Evolutionary conservation across 805 yeast species (phyloP).

Genomic region (Teunomyces pallodes): DNA sequence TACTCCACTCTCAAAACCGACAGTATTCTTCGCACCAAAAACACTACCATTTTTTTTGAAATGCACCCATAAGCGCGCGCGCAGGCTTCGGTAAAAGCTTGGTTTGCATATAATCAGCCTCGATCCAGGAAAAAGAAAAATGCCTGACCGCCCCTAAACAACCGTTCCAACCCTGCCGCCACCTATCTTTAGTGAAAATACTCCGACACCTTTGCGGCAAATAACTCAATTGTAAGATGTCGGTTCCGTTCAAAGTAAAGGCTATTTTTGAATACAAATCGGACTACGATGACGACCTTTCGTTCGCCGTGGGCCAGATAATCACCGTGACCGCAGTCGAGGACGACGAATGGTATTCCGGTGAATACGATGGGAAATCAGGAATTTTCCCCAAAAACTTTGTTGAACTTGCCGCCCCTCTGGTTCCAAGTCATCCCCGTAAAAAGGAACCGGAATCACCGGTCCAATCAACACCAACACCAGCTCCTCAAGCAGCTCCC

Average conservation of each 20-base stretch:
- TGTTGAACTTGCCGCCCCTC: conserved; percentile 45
- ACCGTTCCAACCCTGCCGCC: no score
- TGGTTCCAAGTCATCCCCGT: conserved; percentile 9
- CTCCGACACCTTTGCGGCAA: no score
- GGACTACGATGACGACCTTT: conserved; percentile 77
- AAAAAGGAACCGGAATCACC: conserved; percentile 4
- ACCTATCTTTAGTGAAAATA: no score
- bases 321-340: conserved; percentile 77
- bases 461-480: neutral
- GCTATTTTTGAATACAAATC: conserved; percentile 65
- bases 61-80: no score
- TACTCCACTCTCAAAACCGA: neutral
- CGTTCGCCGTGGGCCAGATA: conserved; percentile 62
- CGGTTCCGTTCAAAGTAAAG: conserved; percentile 61
- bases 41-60: no score
- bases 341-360: conserved; percentile 91
- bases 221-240: conserved; percentile 20
- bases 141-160: no score
- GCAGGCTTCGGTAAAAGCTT: no score
- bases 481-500: conserved; percentile 5
- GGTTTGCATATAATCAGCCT: no score
- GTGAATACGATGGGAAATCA: conserved; percentile 56
- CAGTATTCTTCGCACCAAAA: no score
- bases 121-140: no score
- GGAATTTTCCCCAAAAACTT: conserved; percentile 91